Conservation (phyloP, 2,329 filamentous ascomycete genomes). For the Microdochium nivale region DNA sequence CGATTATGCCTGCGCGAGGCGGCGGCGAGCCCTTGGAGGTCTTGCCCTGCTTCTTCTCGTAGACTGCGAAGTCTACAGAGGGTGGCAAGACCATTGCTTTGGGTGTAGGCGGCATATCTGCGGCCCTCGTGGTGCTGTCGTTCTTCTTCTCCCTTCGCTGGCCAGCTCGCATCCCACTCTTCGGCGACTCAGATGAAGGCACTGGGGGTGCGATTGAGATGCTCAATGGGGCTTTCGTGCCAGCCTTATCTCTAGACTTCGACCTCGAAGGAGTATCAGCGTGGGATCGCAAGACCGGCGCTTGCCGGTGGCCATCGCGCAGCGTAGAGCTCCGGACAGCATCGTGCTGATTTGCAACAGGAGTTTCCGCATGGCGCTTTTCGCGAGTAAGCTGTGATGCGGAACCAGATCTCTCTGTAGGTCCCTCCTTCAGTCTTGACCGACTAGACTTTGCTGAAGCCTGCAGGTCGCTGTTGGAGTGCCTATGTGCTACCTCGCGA, state of each 20-base stretch:
- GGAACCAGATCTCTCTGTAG: background rate
- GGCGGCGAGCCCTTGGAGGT: background rate
- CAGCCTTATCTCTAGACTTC: background rate
- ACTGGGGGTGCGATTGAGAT: background rate
- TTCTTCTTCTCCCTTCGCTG: background rate
- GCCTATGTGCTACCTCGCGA: background rate
- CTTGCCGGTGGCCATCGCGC: background rate
- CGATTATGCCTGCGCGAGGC: background rate
- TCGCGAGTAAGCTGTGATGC: background rate
- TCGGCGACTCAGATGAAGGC: background rate
- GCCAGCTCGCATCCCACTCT: background rate
- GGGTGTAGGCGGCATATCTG: slow-evolving; percentile 8
- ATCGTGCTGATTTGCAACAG: background rate
- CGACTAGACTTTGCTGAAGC: background rate
- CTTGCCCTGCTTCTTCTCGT: background rate
- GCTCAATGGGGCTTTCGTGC: background rate
- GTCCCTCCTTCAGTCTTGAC: background rate
- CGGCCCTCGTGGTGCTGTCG: background rate
- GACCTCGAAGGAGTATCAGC: background rate
- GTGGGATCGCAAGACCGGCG: background rate
- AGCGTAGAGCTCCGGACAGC: background rate
- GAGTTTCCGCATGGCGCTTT: background rate
- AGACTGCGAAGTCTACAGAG: slow-evolving; percentile 1
- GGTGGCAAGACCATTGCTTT: slow-evolving; percentile 13
- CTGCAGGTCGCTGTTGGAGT: background rate